phyloP scores from a whole-genome alignment of 345 rosid genomes.

The Iberis pinnata region DNA sequence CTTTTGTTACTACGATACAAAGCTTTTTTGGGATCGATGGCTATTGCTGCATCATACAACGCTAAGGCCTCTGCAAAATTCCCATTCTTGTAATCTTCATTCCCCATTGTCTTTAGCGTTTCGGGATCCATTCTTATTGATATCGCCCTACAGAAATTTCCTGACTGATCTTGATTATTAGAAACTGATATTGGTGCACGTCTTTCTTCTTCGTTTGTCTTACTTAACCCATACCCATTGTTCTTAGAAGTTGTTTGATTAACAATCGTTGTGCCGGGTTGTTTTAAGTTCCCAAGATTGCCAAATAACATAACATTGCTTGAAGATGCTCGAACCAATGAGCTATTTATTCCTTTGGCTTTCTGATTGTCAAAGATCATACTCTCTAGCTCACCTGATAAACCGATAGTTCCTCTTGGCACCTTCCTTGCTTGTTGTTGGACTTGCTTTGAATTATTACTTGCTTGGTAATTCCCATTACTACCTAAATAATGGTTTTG shows the following conservation, averaged over 20 bases:
- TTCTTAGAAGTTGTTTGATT: constrained; percentile 29
- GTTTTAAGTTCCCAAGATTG: constrained; percentile 75
- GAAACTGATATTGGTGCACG: constrained; percentile 15
- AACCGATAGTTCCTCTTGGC: constrained; percentile 45
- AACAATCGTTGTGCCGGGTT: constrained; percentile 35
- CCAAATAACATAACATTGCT: constrained; percentile 73
- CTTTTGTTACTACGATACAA: constrained; percentile 84
- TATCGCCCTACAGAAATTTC: constrained; percentile 67
- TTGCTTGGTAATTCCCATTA: constrained; percentile 15
- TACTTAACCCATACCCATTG: constrained; percentile 49
- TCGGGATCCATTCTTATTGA: constrained; percentile 95
- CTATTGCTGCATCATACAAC: constrained; percentile 79
- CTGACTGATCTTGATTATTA: constrained; percentile 22
- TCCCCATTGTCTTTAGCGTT: constrained; percentile 81
- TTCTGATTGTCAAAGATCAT: constrained; percentile 70
- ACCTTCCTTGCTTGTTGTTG: constrained; percentile 39
- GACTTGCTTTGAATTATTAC: constrained; percentile 1
- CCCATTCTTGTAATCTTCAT: constrained; percentile 91
- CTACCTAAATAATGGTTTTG: constrained; percentile 24
- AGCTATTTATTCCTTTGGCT: constrained; percentile 35
- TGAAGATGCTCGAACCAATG: constrained; percentile 71
- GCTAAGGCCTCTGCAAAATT: constrained; percentile 76
- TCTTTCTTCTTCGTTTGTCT: constrained; percentile 29
- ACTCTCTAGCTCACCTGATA: constrained; percentile 86
- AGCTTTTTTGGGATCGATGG: constrained; percentile 76